A percentile compares a stretch with the other conserved stretches of the same genome.
Evolutionary conservation across 345 rosid species (phyloP).

Genomic region (Iberis pinnata): DNA sequence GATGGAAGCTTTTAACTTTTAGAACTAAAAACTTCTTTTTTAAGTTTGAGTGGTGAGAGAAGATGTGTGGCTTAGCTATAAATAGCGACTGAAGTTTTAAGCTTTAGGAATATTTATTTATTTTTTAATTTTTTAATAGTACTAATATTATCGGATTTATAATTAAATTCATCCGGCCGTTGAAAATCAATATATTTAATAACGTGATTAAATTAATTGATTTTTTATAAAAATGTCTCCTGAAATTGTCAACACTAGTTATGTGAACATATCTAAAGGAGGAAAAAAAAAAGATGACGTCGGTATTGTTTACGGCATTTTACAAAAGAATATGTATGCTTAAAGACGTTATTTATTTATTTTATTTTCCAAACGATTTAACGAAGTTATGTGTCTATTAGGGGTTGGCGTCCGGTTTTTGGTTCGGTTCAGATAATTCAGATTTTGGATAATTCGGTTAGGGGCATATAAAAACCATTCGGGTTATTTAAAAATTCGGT

Average conservation of each 20-base stretch:
- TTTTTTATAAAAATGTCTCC: constrained; percentile 11
- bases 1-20: constrained; percentile 21
- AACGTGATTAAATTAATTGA: neutral
- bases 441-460: too few relatives aligned
- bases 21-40: constrained; percentile 18
- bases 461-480: too few relatives aligned
- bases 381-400: too few relatives aligned
- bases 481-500: too few relatives aligned
- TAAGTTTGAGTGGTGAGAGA: constrained; percentile 32
- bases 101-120: constrained; percentile 13
- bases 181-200: constrained; percentile 17
- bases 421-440: too few relatives aligned
- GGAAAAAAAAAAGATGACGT: constrained; percentile 27
- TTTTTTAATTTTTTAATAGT: neutral
- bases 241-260: constrained; percentile 27
- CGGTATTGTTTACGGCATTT: constrained; percentile 24
- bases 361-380: too few relatives aligned
- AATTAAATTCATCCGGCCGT: constrained; percentile 24
- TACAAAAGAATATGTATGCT: constrained; percentile 20
- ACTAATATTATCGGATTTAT: neutral
- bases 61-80: constrained; percentile 28
- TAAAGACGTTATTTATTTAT: too few relatives aligned
- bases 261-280: constrained; percentile 27
- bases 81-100: constrained; percentile 29
- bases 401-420: too few relatives aligned